Evolutionary conservation across 148 eudicot species (phyloP).

Genomic region (Spergularia bocconei): DNA sequence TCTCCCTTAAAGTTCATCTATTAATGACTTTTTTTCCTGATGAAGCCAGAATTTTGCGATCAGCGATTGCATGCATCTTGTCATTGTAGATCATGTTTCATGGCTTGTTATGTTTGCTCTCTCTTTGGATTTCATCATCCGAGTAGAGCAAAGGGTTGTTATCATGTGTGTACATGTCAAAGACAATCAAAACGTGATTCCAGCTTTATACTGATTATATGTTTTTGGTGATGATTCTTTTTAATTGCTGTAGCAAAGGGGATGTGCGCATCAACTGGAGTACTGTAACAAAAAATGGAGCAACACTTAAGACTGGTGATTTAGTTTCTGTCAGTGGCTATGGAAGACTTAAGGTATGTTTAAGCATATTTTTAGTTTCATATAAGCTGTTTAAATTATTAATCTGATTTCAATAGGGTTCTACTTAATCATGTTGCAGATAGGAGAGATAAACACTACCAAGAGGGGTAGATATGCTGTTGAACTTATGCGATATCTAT

Average conservation of each 20-base stretch:
- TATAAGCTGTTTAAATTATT: not conserved
- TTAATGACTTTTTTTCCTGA: not conserved
- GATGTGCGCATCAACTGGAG: conserved; percentile 89
- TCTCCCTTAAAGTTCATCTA: not conserved
- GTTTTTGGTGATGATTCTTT: not conserved
- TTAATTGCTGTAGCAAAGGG: conserved; percentile 45
- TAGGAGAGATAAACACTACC: conserved; percentile 74
- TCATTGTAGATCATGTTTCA: not conserved
- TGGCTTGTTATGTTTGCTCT: not conserved
- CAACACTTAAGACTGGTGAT: conserved; percentile 66
- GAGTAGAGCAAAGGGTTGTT: not conserved
- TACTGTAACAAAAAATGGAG: conserved; percentile 63
- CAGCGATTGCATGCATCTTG: not conserved
- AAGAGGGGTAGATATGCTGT: conserved; percentile 84
- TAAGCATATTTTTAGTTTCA: not conserved
- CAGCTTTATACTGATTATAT: not conserved
- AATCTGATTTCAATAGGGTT: not conserved
- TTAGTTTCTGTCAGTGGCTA: conserved; percentile 74
- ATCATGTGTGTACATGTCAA: not conserved
- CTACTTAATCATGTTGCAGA: conserved; percentile 39
- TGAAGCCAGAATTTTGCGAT: not conserved
- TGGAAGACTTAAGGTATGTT: conserved; percentile 81
- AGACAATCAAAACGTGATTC: not conserved
- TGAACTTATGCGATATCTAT: conserved; percentile 70
- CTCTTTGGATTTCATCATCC: not conserved